phyloP scores from a whole-genome alignment of 495 filamentous ascomycete species.

The Hypoxylon trugodes region DNA sequence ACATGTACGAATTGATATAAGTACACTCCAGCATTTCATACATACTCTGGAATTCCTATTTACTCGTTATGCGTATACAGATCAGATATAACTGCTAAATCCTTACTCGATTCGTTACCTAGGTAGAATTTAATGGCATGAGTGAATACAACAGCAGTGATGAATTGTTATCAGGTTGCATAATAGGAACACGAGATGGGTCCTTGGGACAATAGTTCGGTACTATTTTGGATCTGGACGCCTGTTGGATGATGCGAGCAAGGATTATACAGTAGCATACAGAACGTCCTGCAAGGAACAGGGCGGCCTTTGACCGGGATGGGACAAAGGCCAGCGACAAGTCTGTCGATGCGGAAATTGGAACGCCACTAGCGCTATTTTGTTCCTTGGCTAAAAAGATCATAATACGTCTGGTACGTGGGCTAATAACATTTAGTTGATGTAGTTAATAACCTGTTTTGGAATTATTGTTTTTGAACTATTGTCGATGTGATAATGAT shows the following conservation, averaged over 20 bases:
- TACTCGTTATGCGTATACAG: not conserved
- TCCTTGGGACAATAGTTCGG: constrained; percentile 38
- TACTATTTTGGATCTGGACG: constrained; percentile 35
- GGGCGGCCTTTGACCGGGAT: constrained; percentile 20
- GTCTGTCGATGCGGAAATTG: constrained; percentile 38
- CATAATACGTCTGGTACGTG: not conserved
- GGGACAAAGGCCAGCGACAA: constrained; percentile 12
- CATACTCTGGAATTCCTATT: too few relatives aligned
- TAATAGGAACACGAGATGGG: constrained; percentile 42
- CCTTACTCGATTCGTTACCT: constrained; percentile 15
- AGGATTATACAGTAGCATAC: constrained; percentile 30
- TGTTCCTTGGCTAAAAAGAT: constrained; percentile 30
- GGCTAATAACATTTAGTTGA: not conserved
- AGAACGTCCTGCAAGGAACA: constrained; percentile 41
- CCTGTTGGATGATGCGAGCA: constrained; percentile 35
- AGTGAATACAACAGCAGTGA: constrained; percentile 17
- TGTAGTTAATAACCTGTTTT: not conserved
- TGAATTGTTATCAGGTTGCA: constrained; percentile 25
- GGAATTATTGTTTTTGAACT: not conserved
- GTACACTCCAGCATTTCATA: too few relatives aligned
- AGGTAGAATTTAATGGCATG: constrained; percentile 2
- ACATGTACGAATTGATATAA: too few relatives aligned
- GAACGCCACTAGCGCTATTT: constrained; percentile 37
- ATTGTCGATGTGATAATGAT: not conserved
- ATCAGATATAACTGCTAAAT: constrained; percentile 25